A percentile compares a stretch with the other conserved stretches of the same genome.
Conservation (phyloP, 768 basidiomycete genomes). For the Coprinellus aureogranulatus region DNA sequence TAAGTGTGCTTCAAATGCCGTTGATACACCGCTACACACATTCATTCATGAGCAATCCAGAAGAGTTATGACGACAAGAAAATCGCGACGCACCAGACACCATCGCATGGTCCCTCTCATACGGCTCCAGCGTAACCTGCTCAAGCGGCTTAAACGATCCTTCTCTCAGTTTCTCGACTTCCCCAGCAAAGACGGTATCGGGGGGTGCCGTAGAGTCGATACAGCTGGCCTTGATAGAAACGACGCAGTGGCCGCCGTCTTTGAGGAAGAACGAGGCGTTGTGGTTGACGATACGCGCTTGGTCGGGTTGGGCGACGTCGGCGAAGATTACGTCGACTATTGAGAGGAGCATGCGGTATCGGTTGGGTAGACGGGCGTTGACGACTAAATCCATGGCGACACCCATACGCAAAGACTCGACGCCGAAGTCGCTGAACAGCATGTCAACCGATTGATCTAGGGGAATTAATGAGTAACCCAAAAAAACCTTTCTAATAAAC, state of each 20-base stretch:
- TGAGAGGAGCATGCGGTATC: slow-evolving; percentile 95
- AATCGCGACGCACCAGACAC: slow-evolving; percentile 59
- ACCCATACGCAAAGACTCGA: too few relatives aligned
- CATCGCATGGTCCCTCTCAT: slow-evolving; percentile 90
- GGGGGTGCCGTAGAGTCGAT: slow-evolving; percentile 95
- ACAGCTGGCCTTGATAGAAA: slow-evolving; percentile 99
- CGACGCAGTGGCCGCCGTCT: slow-evolving; percentile 86
- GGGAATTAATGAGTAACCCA: too few relatives aligned
- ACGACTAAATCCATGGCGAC: too few relatives aligned
- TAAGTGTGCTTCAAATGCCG: slow-evolving; percentile 20
- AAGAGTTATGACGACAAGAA: slow-evolving; percentile 2
- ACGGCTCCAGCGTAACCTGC: slow-evolving; percentile 93
- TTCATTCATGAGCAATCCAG: not conserved
- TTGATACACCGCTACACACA: slow-evolving; percentile 21
- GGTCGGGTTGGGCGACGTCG: slow-evolving; percentile 97
- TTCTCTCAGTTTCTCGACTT: slow-evolving; percentile 77
- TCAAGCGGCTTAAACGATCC: slow-evolving; percentile 89
- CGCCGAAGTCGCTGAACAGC: too few relatives aligned
- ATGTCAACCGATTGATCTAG: too few relatives aligned
- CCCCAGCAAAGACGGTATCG: slow-evolving; percentile 83
- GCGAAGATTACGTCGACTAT: slow-evolving; percentile 98
- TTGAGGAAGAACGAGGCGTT: slow-evolving; percentile 97
- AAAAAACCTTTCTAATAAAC: too few relatives aligned
- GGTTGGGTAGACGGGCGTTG: slow-evolving; percentile 94
- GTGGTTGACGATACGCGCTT: slow-evolving; percentile 91